Evolutionary conservation across 768 basidiomycete species (phyloP).

Genomic region (Inosperma sp.): DNA sequence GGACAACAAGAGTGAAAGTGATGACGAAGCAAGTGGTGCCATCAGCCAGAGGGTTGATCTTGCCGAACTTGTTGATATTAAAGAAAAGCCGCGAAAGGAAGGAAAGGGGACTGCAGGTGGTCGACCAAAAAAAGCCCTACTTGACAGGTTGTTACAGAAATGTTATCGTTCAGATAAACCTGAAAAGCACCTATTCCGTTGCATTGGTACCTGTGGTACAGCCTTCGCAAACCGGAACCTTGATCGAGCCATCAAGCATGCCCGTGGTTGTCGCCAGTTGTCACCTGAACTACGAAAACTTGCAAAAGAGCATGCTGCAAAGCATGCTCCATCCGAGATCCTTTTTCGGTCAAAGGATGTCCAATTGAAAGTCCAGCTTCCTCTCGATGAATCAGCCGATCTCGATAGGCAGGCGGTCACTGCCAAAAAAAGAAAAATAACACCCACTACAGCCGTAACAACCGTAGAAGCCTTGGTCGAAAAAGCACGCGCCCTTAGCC

Average conservation of each 20-base stretch:
- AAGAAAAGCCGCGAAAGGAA: neutral
- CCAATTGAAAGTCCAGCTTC: neutral
- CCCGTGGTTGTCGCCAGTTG: conserved; percentile 3
- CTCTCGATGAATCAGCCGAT: neutral
- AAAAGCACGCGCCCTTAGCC: conserved; percentile 7
- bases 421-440: neutral
- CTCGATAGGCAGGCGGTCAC: neutral
- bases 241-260: conserved; percentile 5
- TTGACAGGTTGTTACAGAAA: conserved; percentile 4
- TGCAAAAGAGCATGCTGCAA: conserved; percentile 4
- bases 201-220: conserved; percentile 5
- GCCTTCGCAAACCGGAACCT: conserved; percentile 3
- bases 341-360: neutral
- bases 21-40: too few species aligned
- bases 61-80: neutral
- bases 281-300: neutral
- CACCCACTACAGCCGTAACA: neutral
- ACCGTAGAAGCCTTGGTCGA: conserved; percentile 2
- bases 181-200: neutral
- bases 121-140: conserved; percentile 3
- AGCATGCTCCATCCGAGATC: conserved; percentile 3
- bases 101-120: neutral
- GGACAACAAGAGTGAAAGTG: too few species aligned
- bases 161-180: neutral
- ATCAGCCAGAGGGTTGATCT: too few species aligned